phyloP scores from a whole-genome alignment of 2,329 filamentous ascomycete species.

The Cytospora mali region DNA sequence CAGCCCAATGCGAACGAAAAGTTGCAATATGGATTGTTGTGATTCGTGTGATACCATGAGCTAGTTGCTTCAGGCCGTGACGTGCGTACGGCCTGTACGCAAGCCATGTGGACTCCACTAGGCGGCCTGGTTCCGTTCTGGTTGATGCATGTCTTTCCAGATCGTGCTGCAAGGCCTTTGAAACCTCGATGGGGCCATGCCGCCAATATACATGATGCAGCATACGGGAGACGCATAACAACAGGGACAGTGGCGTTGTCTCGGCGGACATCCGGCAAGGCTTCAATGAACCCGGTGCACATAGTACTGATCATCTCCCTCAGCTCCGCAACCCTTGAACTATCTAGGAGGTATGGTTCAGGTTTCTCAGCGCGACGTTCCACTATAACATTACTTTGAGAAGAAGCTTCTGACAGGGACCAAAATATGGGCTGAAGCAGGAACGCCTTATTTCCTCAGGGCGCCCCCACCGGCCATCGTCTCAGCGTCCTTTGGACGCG shows the following conservation, averaged over 20 bases:
- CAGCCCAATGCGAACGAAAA: not conserved
- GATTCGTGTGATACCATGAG: not conserved
- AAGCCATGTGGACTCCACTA: not conserved
- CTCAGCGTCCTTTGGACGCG: not conserved
- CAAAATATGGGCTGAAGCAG: not conserved
- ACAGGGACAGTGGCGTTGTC: too few relatives aligned
- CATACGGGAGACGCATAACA: too few relatives aligned
- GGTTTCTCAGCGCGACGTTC: not conserved
- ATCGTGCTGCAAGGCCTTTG: too few relatives aligned
- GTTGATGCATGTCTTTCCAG: too few relatives aligned
- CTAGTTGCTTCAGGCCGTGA: not conserved
- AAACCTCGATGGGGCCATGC: too few relatives aligned
- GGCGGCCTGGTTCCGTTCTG: too few relatives aligned
- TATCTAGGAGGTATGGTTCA: not conserved
- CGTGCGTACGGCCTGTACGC: not conserved
- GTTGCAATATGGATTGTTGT: not conserved
- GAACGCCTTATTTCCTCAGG: too few relatives aligned
- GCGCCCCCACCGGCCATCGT: not conserved
- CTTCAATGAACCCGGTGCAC: not conserved
- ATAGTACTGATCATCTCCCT: not conserved
- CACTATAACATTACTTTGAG: not conserved
- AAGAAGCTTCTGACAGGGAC: not conserved
- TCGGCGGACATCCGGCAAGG: not conserved
- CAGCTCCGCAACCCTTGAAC: not conserved
- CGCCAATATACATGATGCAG: too few relatives aligned